These are phyloP conservation scores for Zymoseptoria tritici DNA, from an alignment of 2,329 filamentous ascomycete species.

Conservation along the genomic window DNA sequence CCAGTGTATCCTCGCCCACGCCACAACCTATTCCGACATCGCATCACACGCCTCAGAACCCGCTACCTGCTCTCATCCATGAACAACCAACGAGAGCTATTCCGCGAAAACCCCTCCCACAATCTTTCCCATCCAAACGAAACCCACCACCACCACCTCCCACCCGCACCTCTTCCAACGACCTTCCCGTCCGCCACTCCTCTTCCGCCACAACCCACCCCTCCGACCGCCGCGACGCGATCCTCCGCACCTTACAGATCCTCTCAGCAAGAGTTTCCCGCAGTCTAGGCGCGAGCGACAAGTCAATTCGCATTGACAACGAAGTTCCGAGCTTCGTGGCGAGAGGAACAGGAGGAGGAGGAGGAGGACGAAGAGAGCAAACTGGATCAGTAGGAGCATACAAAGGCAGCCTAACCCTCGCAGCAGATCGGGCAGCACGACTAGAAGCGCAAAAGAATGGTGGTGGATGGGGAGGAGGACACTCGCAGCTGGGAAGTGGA, in stretches of 20 bases:
- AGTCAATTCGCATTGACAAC: no score
- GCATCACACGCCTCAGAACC: no score
- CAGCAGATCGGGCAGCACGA: neutral
- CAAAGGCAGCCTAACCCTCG: neutral
- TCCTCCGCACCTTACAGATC: slow-evolving; percentile 17
- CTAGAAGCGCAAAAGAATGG: neutral
- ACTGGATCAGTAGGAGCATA: neutral
- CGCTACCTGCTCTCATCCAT: no score
- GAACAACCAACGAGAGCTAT: neutral
- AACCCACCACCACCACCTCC: neutral
- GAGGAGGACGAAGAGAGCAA: no score
- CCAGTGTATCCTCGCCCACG: no score
- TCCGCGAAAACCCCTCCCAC: neutral
- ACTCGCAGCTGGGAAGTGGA: no score
- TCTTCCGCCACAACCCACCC: neutral
- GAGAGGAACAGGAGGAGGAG: no score
- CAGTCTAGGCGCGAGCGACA: neutral
- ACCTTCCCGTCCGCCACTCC: neutral
- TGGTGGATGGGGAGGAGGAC: no score
- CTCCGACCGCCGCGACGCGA: slow-evolving; percentile 15
- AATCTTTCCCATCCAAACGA: no score
- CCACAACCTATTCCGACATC: no score
- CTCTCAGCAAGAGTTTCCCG: slow-evolving; percentile 4
- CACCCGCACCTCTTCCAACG: neutral
- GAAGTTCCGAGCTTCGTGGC: no score